Conservation (phyloP, 805 yeast genomes). For the Wickerhamiella cacticola region DNA sequence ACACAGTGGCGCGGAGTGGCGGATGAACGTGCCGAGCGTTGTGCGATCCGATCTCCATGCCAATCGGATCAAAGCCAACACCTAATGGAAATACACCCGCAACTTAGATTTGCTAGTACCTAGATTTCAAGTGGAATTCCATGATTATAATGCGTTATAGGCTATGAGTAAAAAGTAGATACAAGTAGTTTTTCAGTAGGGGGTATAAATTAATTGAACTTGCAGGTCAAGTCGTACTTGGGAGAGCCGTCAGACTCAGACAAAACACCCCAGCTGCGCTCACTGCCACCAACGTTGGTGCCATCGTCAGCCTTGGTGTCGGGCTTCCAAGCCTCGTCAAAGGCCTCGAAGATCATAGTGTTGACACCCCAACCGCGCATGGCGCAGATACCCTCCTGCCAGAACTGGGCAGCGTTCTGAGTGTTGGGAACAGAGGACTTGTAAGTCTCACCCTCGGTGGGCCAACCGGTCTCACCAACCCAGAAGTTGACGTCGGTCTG, state of each 20-base stretch:
- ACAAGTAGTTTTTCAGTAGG: too few relatives aligned
- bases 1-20: too few relatives aligned
- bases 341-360: slow-evolving; percentile 86
- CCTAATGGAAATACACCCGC: too few relatives aligned
- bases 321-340: slow-evolving; percentile 95
- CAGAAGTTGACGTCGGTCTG: slow-evolving; percentile 75
- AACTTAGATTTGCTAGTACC: too few relatives aligned
- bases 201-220: slow-evolving; percentile 9
- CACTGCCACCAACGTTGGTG: slow-evolving; percentile 66
- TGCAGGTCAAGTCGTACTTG: slow-evolving; percentile 27
- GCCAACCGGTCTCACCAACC: slow-evolving; percentile 99
- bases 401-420: slow-evolving; percentile 63
- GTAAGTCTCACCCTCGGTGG: slow-evolving; percentile 68
- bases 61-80: too few relatives aligned
- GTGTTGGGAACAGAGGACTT: slow-evolving; percentile 57
- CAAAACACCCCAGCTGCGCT: slow-evolving; percentile 91
- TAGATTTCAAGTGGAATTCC: too few relatives aligned
- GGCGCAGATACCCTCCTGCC: slow-evolving; percentile 84
- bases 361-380: slow-evolving; percentile 94
- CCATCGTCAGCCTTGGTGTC: slow-evolving; percentile 41
- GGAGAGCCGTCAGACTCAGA: slow-evolving; percentile 29
- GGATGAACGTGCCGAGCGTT: too few relatives aligned
- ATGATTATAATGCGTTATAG: too few relatives aligned
- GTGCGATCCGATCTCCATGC: too few relatives aligned
- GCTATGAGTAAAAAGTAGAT: too few relatives aligned